These are phyloP conservation scores for Ganoderma leucocontextum DNA, from an alignment of 1,284 basidiomycete species.

Conservation along the genomic window DNA sequence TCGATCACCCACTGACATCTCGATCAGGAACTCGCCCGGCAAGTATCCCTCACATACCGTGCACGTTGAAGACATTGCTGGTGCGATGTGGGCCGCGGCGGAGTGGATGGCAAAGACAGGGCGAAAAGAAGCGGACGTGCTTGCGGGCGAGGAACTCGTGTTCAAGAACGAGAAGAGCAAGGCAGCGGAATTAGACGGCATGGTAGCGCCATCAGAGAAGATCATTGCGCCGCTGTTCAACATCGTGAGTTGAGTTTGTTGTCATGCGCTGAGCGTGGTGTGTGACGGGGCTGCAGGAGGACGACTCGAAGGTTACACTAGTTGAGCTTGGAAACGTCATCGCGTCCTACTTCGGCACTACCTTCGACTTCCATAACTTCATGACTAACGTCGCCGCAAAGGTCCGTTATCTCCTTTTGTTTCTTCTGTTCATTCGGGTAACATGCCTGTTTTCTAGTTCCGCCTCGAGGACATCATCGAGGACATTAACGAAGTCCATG, in stretches of 20 bases:
- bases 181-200: conserved; percentile 65
- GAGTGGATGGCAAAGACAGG: conserved; percentile 74
- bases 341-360: conserved; percentile 82
- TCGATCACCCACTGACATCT: conserved; percentile 12
- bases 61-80: conserved; percentile 82
- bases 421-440: conserved; percentile 3
- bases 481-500: conserved; percentile 90
- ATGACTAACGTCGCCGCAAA: conserved; percentile 76
- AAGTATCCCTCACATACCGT: conserved; percentile 84
- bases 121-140: conserved; percentile 64
- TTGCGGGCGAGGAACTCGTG: conserved; percentile 74
- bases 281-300: conserved; percentile 57
- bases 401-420: conserved; percentile 46
- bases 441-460: conserved; percentile 44
- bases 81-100: conserved; percentile 78
- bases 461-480: conserved; percentile 78
- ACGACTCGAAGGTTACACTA: conserved; percentile 82
- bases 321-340: conserved; percentile 78
- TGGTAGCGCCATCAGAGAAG: conserved; percentile 64
- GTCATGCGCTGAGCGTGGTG: not conserved
- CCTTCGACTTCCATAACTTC: conserved; percentile 85
- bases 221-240: conserved; percentile 84
- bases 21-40: conserved; percentile 74
- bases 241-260: conserved; percentile 57
- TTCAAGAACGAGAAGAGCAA: conserved; percentile 80